phyloP scores from a whole-genome alignment of 345 rosid genomes.

The Syzygium jambos region DNA sequence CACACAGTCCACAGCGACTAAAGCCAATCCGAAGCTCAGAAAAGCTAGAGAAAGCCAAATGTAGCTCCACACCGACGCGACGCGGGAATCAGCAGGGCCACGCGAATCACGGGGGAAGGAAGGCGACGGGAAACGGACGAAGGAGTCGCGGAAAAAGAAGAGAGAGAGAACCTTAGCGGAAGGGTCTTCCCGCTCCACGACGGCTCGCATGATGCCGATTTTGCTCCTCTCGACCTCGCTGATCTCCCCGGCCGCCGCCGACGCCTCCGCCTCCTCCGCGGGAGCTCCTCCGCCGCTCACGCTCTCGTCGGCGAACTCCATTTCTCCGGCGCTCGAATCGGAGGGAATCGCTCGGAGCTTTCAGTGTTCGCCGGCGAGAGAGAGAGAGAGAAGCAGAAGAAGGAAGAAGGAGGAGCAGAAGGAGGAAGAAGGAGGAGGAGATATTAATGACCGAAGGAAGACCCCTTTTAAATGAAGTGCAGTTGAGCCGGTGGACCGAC shows the following conservation, averaged over 20 bases:
- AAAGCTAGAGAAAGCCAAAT: not conserved
- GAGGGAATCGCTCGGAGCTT: not conserved
- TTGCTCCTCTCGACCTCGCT: conserved; percentile 67
- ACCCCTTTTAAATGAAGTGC: not conserved
- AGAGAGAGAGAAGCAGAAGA: not conserved
- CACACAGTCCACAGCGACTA: not conserved
- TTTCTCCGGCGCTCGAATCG: not conserved
- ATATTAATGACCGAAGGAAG: not conserved
- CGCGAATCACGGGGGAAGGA: not conserved
- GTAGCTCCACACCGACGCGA: not conserved
- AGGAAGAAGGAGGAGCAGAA: not conserved
- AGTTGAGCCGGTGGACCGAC: conserved; percentile 2
- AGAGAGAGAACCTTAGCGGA: conserved; percentile 44
- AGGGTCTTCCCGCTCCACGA: conserved; percentile 65
- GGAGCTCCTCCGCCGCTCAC: not conserved
- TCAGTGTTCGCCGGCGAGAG: not conserved
- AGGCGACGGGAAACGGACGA: not conserved
- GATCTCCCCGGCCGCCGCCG: conserved; percentile 5
- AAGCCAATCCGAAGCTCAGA: not conserved
- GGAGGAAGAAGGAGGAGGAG: not conserved
- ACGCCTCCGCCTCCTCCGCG: not conserved
- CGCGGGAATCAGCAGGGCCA: not conserved
- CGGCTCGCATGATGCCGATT: conserved; percentile 74
- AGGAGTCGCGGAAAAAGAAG: not conserved
- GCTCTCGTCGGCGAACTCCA: conserved; percentile 6